Evolutionary conservation across 2,329 filamentous ascomycete genomes (phyloP), one percentile per base, ranked within the genome.

Genomic region (Aspergillus proliferans): DNA sequence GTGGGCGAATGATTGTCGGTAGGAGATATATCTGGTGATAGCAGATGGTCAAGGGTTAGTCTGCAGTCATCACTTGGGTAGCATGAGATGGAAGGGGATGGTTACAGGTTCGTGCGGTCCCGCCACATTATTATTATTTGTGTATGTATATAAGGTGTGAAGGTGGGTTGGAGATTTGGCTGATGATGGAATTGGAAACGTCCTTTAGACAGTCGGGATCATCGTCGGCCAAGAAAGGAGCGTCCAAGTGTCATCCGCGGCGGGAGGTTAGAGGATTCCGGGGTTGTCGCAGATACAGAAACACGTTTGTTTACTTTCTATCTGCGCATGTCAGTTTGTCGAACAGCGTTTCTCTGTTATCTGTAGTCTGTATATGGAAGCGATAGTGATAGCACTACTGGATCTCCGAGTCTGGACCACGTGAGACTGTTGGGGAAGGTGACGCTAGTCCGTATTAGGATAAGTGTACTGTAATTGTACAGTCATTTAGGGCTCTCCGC

Each of bases 21-120:
- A 98, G 71, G 93, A 97, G 69, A 98, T 93, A 71, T 94, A 98
- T 69, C 92, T 95, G 66, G 39, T 36, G 6, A 36, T 36, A 2
- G 26, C 34, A 49, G 57, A 54, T 5, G 18, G 19, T 6, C 24
- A 19, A 12, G 3, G 15, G 43, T 21, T 28, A 34, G 28, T n/a
- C 8, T 30, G 38, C 10, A 10, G 4, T 12, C 18, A 15, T 40
- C 10, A 19, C 4, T 12, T 15, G 10, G 7, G 3, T 12, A 9
- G 15, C 4, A 40, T 19, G 10, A 12, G 38, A 10, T 8, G 18
- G 51, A 52, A 51, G 49, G 45, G 54, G 52, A 36, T 51, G 44
- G 82, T 62, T 83, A 96, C 90, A 98, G 87, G 70, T 97, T 98
- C 61, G 93, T 98, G 74, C 93, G 87, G 80, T 98, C 93, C 78